phyloP scores from a whole-genome alignment of 257 asterid genomes.

The Voacanga thouarsii region DNA sequence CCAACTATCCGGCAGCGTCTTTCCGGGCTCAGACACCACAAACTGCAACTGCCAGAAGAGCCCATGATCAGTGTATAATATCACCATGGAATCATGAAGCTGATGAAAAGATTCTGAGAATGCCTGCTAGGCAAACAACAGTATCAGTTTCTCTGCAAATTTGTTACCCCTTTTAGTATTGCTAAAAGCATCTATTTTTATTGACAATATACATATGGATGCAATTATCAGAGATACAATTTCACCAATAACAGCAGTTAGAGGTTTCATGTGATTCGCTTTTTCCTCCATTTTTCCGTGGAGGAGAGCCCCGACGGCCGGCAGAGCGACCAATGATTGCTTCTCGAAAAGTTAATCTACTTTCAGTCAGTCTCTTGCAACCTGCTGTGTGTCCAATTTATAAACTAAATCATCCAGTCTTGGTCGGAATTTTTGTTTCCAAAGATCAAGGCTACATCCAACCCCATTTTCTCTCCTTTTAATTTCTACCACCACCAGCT shows the following conservation, averaged over 20 bases:
- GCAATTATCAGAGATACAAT: background rate
- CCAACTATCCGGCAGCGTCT: background rate
- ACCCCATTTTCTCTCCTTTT: constrained; percentile 24
- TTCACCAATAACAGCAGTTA: too few relatives aligned
- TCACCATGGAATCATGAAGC: too few relatives aligned
- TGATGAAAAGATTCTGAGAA: background rate
- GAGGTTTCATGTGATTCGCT: too few relatives aligned
- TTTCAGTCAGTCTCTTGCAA: constrained; percentile 9
- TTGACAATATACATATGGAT: background rate
- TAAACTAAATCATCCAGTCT: constrained; percentile 33
- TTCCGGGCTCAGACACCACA: background rate
- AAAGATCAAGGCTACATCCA: constrained; percentile 39
- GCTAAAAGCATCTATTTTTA: background rate
- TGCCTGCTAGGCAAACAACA: background rate
- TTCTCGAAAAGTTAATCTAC: background rate
- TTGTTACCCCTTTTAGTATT: background rate
- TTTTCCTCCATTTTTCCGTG: background rate
- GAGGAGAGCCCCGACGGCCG: background rate
- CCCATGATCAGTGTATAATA: too few relatives aligned
- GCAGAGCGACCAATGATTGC: background rate
- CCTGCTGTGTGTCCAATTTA: constrained; percentile 11
- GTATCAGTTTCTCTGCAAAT: background rate
- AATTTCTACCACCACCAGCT: constrained; percentile 60
- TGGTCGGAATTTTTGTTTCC: constrained; percentile 49
- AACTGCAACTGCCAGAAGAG: background rate